Base-by-base conservation (phyloP, 2,329 filamentous ascomycete genomes). In the Penicillium sp. region DNA sequence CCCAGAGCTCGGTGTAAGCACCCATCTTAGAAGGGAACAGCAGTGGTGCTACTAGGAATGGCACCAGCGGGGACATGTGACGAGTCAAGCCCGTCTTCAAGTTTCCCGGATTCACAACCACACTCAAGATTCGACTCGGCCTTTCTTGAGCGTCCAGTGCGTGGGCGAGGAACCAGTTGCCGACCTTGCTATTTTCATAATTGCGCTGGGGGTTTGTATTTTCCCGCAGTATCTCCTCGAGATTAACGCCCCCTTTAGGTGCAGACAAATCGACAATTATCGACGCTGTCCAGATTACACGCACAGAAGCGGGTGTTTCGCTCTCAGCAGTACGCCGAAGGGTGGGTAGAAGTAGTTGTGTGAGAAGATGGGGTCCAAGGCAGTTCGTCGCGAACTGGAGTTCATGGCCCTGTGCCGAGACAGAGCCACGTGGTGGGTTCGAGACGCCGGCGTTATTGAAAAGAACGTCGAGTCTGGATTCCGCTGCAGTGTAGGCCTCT, bases 381-480 rank as follows among this genome's bases (percentile, higher is more conserved):
- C 66, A 69, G 46, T 75, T 75, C 3, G 66, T 71, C 4, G 65
- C 73, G 0, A 74, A 53, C 46, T 73, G 67, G 4, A 62, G 41
- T 20, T 72, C 67, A 24, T 65, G 53, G 14, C 66, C 66, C 30
- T 71, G 64, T 1, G 44, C 44, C 4, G 64, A 64, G 13, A 47
- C 54, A 8, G 43, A 51, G 0, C 66, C 69, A 3, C 44, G 41
- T 0, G 68, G 66, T 0, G 66, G 60, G 1, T 63, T 51, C 44
- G 66, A 66, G 40, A 75, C 61, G 40, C 69, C 72, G 54, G 74
- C 72, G 8, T 76, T 74, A 56, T 76, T 75, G 64, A 66, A 74
- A 0, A 80, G 64, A 5, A 79, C 69, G 44, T 79, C 69, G 1
- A 79, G 69, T 2, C 66, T 61, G 7, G 62, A 57, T 53, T 79